Percentiles rank a stretch among this genome's conserved stretches.
These are phyloP conservation scores for Heteromeles arbutifolia DNA, from an alignment of 306 rosid species.

Conservation along the genomic window DNA sequence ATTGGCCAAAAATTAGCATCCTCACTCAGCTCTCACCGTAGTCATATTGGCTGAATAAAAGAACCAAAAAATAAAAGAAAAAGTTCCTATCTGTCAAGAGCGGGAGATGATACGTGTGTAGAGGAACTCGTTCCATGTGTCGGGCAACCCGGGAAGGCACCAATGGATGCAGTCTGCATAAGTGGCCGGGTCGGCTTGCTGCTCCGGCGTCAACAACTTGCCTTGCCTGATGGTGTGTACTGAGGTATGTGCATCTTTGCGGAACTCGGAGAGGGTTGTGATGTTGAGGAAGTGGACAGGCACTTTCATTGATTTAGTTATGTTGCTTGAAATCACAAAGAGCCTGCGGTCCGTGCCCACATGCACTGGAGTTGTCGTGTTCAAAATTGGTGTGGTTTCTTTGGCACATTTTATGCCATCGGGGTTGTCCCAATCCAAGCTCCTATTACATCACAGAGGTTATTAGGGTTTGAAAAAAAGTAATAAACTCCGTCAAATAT, in stretches of 20 bases:
- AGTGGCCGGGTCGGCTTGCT: slow-evolving; percentile 73
- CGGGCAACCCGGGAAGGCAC: slow-evolving; percentile 95
- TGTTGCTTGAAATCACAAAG: slow-evolving; percentile 41
- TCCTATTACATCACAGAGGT: slow-evolving; percentile 34
- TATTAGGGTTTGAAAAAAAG: background rate
- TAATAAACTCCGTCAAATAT: background rate
- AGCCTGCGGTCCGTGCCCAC: slow-evolving; percentile 80
- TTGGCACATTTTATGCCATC: slow-evolving; percentile 84
- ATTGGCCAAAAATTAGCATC: background rate
- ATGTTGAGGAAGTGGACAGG: slow-evolving; percentile 64
- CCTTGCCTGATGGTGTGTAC: slow-evolving; percentile 88
- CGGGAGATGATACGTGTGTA: slow-evolving; percentile 61
- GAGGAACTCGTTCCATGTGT: slow-evolving; percentile 87
- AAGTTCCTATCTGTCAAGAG: slow-evolving; percentile 43
- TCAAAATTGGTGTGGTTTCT: slow-evolving; percentile 66
- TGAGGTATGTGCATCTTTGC: slow-evolving; percentile 93
- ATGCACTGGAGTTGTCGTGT: slow-evolving; percentile 37
- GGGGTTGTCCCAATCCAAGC: slow-evolving; percentile 81
- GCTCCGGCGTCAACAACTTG: slow-evolving; percentile 54
- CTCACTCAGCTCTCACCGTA: background rate
- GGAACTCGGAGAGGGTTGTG: slow-evolving; percentile 63
- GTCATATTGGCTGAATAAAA: background rate
- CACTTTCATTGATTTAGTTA: slow-evolving; percentile 40
- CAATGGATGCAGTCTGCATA: slow-evolving; percentile 94
- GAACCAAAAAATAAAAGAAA: slow-evolving; percentile 2